Evolutionary conservation across 2,329 filamentous ascomycete genomes (phyloP).

Genomic region (Gnomoniopsis sp.): DNA sequence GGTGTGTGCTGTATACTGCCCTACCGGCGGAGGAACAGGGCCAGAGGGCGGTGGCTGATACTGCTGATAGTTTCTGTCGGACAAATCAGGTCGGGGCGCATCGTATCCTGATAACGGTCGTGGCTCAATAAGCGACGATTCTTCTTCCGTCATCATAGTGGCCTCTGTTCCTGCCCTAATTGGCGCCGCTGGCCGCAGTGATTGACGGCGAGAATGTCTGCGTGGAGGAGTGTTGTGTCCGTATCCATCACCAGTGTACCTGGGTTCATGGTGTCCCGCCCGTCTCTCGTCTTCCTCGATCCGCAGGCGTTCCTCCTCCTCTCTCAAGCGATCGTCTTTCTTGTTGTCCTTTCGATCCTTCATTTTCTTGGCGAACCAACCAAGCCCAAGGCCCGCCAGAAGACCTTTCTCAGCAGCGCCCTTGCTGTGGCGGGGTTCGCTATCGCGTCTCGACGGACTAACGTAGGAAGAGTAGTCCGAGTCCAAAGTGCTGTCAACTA

Average conservation of each 20-base stretch:
- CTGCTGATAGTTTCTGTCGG: constrained; percentile 28
- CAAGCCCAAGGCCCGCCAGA: constrained; percentile 61
- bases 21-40: constrained; percentile 13
- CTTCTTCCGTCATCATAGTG: constrained; percentile 21
- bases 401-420: constrained; percentile 55
- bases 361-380: constrained; percentile 65
- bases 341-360: constrained; percentile 53
- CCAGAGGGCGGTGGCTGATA: constrained; percentile 28
- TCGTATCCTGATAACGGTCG: constrained; percentile 18
- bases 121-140: constrained; percentile 22
- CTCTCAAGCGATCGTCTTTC: constrained; percentile 46
- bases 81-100: constrained; percentile 22
- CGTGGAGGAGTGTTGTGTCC: constrained; percentile 42
- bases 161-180: constrained; percentile 22
- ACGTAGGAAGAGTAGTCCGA: constrained; percentile 60
- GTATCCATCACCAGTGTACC: constrained; percentile 67
- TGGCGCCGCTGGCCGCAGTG: constrained; percentile 9
- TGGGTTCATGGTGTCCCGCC: constrained; percentile 58
- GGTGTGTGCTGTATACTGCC: constrained; percentile 7
- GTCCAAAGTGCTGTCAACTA: constrained; percentile 43
- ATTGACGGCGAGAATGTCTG: constrained; percentile 29
- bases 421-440: constrained; percentile 33
- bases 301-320: constrained; percentile 44
- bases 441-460: constrained; percentile 58
- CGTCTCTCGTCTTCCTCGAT: constrained; percentile 50